These are phyloP conservation scores for Trichosanthes truncata DNA, from an alignment of 306 rosid genomes.

Conservation along the genomic window DNA sequence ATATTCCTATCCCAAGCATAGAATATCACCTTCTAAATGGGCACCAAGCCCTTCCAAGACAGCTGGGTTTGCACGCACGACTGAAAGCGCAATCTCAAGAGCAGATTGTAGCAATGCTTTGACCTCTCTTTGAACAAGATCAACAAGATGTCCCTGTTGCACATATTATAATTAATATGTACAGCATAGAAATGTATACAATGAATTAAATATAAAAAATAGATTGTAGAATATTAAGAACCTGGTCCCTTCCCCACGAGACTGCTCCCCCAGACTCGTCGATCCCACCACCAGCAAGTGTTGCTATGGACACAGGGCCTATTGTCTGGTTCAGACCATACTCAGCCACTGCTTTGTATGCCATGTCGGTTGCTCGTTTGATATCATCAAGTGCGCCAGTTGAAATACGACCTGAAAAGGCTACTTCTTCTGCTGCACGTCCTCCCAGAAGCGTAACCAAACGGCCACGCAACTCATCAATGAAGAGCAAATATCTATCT, in stretches of 20 bases:
- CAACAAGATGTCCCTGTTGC: slow-evolving; percentile 83
- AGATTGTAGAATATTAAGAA: slow-evolving; percentile 20
- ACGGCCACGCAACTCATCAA: slow-evolving; percentile 94
- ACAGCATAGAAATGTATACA: slow-evolving; percentile 3
- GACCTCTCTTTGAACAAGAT: slow-evolving; percentile 92
- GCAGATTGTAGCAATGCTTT: slow-evolving; percentile 83
- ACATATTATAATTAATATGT: slow-evolving; percentile 27
- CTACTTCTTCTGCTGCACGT: slow-evolving; percentile 98
- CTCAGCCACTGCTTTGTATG: slow-evolving; percentile 97
- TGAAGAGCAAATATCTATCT: slow-evolving; percentile 93
- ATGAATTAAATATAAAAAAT: not conserved
- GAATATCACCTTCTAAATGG: slow-evolving; percentile 63
- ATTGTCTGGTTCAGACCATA: slow-evolving; percentile 86
- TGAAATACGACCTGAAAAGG: slow-evolving; percentile 89
- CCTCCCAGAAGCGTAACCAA: slow-evolving; percentile 96
- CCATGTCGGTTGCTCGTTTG: slow-evolving; percentile 94
- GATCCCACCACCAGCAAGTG: slow-evolving; percentile 76
- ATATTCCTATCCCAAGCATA: not conserved
- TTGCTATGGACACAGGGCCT: slow-evolving; percentile 85
- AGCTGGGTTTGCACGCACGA: slow-evolving; percentile 81
- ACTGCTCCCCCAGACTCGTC: slow-evolving; percentile 74
- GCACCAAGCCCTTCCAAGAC: slow-evolving; percentile 95
- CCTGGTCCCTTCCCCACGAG: slow-evolving; percentile 98
- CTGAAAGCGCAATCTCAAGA: slow-evolving; percentile 68
- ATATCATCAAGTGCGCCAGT: slow-evolving; percentile 98